Evolutionary conservation across 129 eudicot species (phyloP), one percentile per base, ranked within the genome.

Genomic region (Rutidosis leptorrhynchoides): DNA sequence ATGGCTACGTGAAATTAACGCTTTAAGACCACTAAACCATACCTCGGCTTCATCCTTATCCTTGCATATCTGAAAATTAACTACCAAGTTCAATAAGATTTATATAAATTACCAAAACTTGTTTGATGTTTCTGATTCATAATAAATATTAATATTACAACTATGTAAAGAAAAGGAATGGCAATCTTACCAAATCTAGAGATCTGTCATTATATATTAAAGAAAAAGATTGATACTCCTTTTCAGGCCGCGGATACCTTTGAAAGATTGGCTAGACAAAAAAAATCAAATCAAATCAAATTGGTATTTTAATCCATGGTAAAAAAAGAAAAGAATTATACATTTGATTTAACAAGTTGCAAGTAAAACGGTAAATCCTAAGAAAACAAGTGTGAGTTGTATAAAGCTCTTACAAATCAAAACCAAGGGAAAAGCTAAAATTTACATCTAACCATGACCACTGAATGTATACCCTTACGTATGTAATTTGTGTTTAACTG

Each of bases 41-140:
- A 93, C 95, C 74, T 93, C 99, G 2, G 96, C 96, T 86, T 93
- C 99, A 76, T 93, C 99, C 79, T 93, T 93, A 70, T 93, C 99
- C 85, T 93, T 89, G 77, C 99, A 93, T 54, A 93, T 93, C 99
- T 93, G 67, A 52, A 27, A 12, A 3, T 57, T 6, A 58, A 37
- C 28, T 58, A 60, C 56, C 12, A 56, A 67, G n/a, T 32, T 26
- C 58, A 67, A 33, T n/a, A 30, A 65, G 62, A 70, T n/a, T 14
- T 16, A 49, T 51, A 58, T 8, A 58, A 53, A 40, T 48, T 49
- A 64, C 35, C 40, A 63, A 35, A 49, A 59, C 48, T 16, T 54
- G 9, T n/a, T n/a, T n/a, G n/a, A n/a, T n/a, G n/a, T 68, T 33
- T 42, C 51, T 37, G 62, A 33, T 3, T 42, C 27, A 33, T 29